Evolutionary conservation across 2,329 filamentous ascomycete species (phyloP).

Genomic region (Albifimbria verrucaria): DNA sequence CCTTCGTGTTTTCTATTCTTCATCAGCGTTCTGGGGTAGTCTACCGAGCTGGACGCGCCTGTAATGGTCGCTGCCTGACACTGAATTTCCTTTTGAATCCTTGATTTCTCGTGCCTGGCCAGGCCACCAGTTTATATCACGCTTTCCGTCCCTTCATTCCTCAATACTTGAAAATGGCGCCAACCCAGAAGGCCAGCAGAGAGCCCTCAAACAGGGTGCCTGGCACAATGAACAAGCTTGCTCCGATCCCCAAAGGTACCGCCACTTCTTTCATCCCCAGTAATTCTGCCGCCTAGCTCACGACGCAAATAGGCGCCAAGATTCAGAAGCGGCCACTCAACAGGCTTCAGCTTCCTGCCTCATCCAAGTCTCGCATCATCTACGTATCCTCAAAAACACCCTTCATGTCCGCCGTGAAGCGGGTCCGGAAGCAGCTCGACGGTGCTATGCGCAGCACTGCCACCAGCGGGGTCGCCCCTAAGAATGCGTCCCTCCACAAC

Average conservation of each 20-base stretch:
- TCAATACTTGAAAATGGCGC: too few species aligned
- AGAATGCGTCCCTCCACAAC: constrained; percentile 41
- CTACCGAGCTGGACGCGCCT: too few species aligned
- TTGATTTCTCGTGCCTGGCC: background rate
- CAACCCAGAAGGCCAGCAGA: constrained; percentile 9
- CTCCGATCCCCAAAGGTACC: constrained; percentile 31
- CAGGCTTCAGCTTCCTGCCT: constrained; percentile 36
- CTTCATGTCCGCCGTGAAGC: constrained; percentile 65
- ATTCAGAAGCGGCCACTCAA: constrained; percentile 47
- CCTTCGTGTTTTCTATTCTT: too few species aligned
- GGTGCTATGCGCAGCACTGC: constrained; percentile 40
- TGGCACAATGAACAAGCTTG: constrained; percentile 28
- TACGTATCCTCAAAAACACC: constrained; percentile 64
- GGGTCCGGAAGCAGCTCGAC: constrained; percentile 61
- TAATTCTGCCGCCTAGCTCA: constrained; percentile 4
- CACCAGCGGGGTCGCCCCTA: constrained; percentile 31
- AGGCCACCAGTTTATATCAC: background rate
- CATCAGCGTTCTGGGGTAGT: too few species aligned
- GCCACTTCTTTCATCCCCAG: background rate
- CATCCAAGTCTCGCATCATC: constrained; percentile 46
- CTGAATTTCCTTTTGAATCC: too few species aligned
- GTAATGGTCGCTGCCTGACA: too few species aligned
- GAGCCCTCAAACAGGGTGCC: constrained; percentile 12
- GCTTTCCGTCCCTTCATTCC: too few species aligned
- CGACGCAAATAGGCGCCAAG: constrained; percentile 36